Base-by-base conservation (phyloP, 1,284 basidiomycete genomes). In the Stereum hirsutum region DNA sequence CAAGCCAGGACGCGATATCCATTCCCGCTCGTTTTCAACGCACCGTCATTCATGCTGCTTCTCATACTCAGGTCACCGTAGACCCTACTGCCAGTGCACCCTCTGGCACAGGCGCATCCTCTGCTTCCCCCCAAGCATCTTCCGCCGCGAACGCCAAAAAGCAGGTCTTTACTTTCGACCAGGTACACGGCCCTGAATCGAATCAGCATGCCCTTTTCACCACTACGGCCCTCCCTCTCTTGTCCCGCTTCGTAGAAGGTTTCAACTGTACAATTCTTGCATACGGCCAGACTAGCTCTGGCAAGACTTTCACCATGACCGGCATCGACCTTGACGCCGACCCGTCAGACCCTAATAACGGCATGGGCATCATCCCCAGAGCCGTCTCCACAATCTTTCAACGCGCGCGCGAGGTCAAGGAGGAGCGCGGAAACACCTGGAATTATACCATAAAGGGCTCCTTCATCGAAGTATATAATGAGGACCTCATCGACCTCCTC, bases 211-310 rank as follows among this genome's bases (percentile, higher is more conserved):
- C 83, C 28, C 75, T 98, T 52, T 99, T 90, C 63, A 80, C 81
- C 31, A 74, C 76, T 5, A 89, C 89, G 20, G 89, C 92, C 5
- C 78, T 82, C 46, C 86, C 90, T 20, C 81, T 96, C 52, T 76
- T 98, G 49, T 81, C 85, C 24, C 87, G 89, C 50, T 99, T 98
- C 62, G 60, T 97, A 37, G 90, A 94, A 56, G 95, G 95, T 10
- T 95, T 93, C 67, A 99, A 99, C 66, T 95, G 93, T 50, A 99
- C 96, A 30, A 87, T 99, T 49, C 78, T 99, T 48, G 95, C 95
- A 42, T 99, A 99, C 65, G 95, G 96, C 11, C 96, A 99, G 60
- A 99, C 95, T 0, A 91, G 88, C 50, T 93, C 89, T 49, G 95
- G 95, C 41, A 99, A 98, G 70, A 95, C 91, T 0, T 95, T 92